phyloP scores from a whole-genome alignment of 495 filamentous ascomycete genomes.

The Halenospora varia region DNA sequence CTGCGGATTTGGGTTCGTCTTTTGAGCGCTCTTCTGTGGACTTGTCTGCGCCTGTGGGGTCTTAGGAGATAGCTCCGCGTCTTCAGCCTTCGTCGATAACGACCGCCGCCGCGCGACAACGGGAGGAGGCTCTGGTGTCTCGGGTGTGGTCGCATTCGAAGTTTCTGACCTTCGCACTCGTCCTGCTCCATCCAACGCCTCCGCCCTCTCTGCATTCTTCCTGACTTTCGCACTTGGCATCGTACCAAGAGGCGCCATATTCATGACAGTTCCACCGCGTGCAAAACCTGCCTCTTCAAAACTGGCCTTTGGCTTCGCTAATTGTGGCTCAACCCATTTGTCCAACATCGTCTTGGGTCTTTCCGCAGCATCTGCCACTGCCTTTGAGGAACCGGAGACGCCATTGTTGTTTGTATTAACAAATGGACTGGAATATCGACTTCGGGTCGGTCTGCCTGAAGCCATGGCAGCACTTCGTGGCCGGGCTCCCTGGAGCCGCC shows the following conservation, averaged over 20 bases:
- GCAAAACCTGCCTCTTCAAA: slow-evolving; percentile 64
- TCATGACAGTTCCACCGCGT: slow-evolving; percentile 59
- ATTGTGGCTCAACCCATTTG: slow-evolving; percentile 68
- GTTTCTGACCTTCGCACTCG: slow-evolving; percentile 3
- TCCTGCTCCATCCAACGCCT: slow-evolving; percentile 1
- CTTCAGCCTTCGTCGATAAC: slow-evolving; percentile 2
- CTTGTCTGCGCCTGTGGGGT: slow-evolving; percentile 2
- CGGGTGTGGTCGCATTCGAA: slow-evolving; percentile 16
- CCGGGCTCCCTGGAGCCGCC: slow-evolving; percentile 9
- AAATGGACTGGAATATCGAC: slow-evolving; percentile 45
- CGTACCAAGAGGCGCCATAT: slow-evolving; percentile 66
- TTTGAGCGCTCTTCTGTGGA: neutral
- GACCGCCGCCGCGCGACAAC: neutral
- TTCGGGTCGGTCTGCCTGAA: slow-evolving; percentile 13
- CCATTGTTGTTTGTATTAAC: slow-evolving; percentile 32
- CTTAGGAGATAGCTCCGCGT: neutral
- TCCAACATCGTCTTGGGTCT: slow-evolving; percentile 40
- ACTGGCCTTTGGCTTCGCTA: slow-evolving; percentile 59
- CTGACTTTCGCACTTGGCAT: slow-evolving; percentile 43
- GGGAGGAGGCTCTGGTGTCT: slow-evolving; percentile 18
- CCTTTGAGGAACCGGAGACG: slow-evolving; percentile 1
- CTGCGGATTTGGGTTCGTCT: neutral
- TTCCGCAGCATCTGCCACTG: slow-evolving; percentile 22
- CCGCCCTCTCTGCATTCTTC: slow-evolving; percentile 11
- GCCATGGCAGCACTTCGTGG: no score